Evolutionary conservation across 2,329 filamentous ascomycete species (phyloP), one percentile per base, ranked within the genome.

Genomic region (Pseudogymnoascus sp.): DNA sequence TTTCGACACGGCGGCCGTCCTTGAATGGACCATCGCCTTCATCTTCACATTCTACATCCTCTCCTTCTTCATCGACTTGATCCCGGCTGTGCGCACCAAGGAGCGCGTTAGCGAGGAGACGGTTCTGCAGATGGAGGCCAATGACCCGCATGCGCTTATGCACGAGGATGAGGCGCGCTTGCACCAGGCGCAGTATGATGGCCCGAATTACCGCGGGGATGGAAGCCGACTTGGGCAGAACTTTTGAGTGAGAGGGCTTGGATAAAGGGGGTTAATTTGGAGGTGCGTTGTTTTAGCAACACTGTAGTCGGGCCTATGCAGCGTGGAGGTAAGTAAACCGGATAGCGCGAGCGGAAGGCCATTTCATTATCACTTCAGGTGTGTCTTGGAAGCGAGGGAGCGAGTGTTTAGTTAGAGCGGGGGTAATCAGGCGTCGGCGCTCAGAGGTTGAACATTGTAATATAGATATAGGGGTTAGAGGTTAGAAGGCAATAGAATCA

Each of bases 31-130:
- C 65, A 86, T 97, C 67, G 85, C 91, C 34, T 86, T 96, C 72
- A 81, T 96, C 72, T 97, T 93, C 78, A 90, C 89, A 62, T 89
- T 93, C 72, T 97, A 96, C 77, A 82, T 96, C 66, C 83, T 93
- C 66, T 91, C 89, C 66, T 97, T 96, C 79, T 83, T 89, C 71
- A 82, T 97, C 73, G 93, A 99, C 77, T 85, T 99, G 60, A 82
- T 90, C 67, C 95, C 95, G 0, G 90, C 91, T 10, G 66, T 71
- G 0, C 62, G 40, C 53, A 46, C 36, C 16, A 62, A 65, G 14
- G 70, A 66, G 1, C 38, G 16, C 37, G 59, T 60, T 18, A 60
- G 44, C 1, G 46, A 56, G 5, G 68, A 70, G 59, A 72, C 70
- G 1, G 62, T 66, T 28, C 68, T 70, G 64, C 67, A 72, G 64